phyloP scores from a whole-genome alignment of 495 filamentous ascomycete genomes.

The Aspergillus saccharolyticus region DNA sequence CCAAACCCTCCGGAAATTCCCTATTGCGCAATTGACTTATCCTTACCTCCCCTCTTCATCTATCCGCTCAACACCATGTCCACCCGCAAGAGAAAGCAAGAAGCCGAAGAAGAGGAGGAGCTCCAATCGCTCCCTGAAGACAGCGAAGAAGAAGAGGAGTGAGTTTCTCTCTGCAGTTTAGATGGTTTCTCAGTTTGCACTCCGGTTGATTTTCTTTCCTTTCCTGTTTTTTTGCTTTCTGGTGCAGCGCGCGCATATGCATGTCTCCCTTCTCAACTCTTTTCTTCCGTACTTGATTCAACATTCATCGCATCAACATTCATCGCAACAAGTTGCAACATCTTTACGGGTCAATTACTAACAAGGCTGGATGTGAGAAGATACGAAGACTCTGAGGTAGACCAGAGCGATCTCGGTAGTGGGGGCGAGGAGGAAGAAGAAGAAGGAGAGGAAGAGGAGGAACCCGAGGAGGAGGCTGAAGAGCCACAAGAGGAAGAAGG shows the following conservation, averaged over 20 bases:
- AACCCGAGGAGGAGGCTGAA: slow-evolving; percentile 31
- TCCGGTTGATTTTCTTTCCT: not conserved
- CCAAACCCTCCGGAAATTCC: not conserved
- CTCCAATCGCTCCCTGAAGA: slow-evolving; percentile 58
- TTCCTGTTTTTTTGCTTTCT: no score
- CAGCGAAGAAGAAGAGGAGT: slow-evolving; percentile 62
- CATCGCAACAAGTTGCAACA: not conserved
- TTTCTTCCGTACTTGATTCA: not conserved
- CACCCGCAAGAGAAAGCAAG: slow-evolving; percentile 64
- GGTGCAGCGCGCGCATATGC: not conserved
- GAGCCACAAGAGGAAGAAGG: slow-evolving; percentile 24
- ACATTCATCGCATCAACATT: not conserved
- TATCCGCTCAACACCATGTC: slow-evolving; percentile 40
- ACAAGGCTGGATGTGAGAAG: slow-evolving; percentile 22
- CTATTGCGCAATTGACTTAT: slow-evolving; percentile 10
- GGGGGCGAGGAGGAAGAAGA: no score
- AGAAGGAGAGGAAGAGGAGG: slow-evolving; percentile 31
- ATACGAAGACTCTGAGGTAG: slow-evolving; percentile 52
- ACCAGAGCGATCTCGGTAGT: slow-evolving; percentile 36
- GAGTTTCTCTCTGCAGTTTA: slow-evolving; percentile 32
- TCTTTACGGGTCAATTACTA: not conserved
- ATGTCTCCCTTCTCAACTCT: not conserved
- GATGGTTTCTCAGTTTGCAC: slow-evolving; percentile 11
- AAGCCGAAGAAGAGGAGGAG: slow-evolving; percentile 54
- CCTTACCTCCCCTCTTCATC: slow-evolving; percentile 3